A percentile compares a stretch with the other conserved stretches of the same genome.
These are phyloP conservation scores for Rauvolfia tetraphylla DNA, from an alignment of 257 asterid species.

Conservation along the genomic window DNA sequence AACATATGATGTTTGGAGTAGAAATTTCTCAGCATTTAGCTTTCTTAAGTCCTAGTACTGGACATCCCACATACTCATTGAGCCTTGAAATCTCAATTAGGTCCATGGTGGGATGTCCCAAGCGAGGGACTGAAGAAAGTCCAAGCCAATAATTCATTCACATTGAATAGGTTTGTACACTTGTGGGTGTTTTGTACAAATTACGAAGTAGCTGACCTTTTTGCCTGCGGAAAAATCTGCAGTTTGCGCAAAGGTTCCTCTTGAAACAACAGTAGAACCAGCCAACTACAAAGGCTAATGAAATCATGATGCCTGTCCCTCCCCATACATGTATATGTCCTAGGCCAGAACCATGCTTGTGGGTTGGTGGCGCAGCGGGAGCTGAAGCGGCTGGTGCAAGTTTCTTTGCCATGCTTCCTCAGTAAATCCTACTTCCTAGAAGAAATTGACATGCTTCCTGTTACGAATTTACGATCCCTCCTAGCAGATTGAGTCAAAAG, in stretches of 20 bases:
- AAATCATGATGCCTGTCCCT: slow-evolving; percentile 32
- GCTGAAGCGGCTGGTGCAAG: background rate
- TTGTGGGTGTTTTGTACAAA: no score
- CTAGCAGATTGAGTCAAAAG: no score
- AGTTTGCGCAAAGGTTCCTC: slow-evolving; percentile 37
- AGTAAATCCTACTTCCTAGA: background rate
- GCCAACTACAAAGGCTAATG: slow-evolving; percentile 28
- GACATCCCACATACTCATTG: background rate
- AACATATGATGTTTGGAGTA: no score
- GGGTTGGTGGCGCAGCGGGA: background rate
- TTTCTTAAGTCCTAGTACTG: no score
- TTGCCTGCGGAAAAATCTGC: slow-evolving; percentile 26
- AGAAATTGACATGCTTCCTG: background rate
- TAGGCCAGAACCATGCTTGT: slow-evolving; percentile 18
- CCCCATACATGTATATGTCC: slow-evolving; percentile 28
- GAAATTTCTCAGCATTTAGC: no score
- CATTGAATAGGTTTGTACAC: no score
- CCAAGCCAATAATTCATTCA: no score
- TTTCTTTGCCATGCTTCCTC: slow-evolving; percentile 12
- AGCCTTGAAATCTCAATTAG: background rate
- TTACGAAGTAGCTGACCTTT: slow-evolving; percentile 36
- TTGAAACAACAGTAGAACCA: slow-evolving; percentile 46
- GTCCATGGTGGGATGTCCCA: background rate
- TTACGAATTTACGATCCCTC: background rate
- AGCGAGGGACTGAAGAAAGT: background rate